A percentile compares a stretch with the other conserved stretches of the same genome.
phyloP scores from a whole-genome alignment of 2,329 filamentous ascomycete species.

The Amauroascus verrucosus region DNA sequence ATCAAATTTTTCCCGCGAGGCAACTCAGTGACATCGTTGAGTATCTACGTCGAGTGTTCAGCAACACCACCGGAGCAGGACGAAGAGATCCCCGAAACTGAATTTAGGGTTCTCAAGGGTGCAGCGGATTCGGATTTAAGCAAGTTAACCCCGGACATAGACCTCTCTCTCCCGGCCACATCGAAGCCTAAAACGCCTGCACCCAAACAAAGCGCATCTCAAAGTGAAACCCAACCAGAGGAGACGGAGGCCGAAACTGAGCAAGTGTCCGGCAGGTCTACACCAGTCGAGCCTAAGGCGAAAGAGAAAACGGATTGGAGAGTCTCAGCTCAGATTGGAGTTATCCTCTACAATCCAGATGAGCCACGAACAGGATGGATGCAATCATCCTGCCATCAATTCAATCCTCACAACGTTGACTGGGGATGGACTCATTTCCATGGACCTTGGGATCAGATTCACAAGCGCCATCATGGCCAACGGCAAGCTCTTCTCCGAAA shows the following conservation, averaged over 20 bases:
- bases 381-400: slow-evolving; percentile 49
- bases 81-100: slow-evolving; percentile 29
- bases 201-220: neutral
- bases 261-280: slow-evolving; percentile 5
- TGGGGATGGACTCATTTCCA: slow-evolving; percentile 56
- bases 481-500: slow-evolving; percentile 49
- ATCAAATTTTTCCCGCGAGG: slow-evolving; percentile 56
- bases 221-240: slow-evolving; percentile 12
- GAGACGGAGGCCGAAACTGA: slow-evolving; percentile 10
- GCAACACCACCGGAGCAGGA: slow-evolving; percentile 36
- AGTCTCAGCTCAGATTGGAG: slow-evolving; percentile 50
- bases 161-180: slow-evolving; percentile 25
- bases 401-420: slow-evolving; percentile 48
- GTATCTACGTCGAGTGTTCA: slow-evolving; percentile 54
- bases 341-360: slow-evolving; percentile 53
- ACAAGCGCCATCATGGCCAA: slow-evolving; percentile 47
- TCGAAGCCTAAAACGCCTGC: slow-evolving; percentile 12
- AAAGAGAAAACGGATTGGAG: slow-evolving; percentile 30
- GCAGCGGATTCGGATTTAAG: slow-evolving; percentile 29
- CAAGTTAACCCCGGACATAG: slow-evolving; percentile 23
- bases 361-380: slow-evolving; percentile 51
- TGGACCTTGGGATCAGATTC: slow-evolving; percentile 49
- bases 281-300: neutral
- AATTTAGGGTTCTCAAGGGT: slow-evolving; percentile 34
- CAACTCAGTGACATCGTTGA: slow-evolving; percentile 49